phyloP scores from a whole-genome alignment of 495 filamentous ascomycete species.

The Bryoglossum gracile region DNA sequence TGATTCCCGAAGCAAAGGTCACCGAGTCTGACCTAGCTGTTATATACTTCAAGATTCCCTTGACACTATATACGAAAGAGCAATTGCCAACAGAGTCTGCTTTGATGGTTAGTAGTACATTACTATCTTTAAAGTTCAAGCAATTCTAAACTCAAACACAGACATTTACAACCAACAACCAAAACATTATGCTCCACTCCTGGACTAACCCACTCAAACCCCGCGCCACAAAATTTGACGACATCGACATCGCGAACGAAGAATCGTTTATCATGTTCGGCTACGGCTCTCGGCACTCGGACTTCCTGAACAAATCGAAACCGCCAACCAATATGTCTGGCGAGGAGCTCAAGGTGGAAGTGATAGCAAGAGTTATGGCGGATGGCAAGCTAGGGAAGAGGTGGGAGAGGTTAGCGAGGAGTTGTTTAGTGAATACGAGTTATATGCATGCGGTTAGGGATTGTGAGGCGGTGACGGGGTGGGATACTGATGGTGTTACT shows the following conservation, averaged over 20 bases:
- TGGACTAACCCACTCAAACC: conserved; percentile 12
- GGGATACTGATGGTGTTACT: conserved; percentile 15
- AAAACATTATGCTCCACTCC: conserved; percentile 19
- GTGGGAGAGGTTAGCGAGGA: conserved; percentile 10
- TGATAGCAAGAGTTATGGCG: conserved; percentile 1
- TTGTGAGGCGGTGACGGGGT: conserved; percentile 16
- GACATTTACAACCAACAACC: conserved; percentile 13
- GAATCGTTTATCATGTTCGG: conserved; percentile 25
- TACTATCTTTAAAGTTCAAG: too few relatives aligned
- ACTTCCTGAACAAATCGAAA: conserved; percentile 16
- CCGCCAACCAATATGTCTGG: conserved; percentile 14
- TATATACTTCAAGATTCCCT: conserved; percentile 25
- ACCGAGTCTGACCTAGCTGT: conserved; percentile 12
- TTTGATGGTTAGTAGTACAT: conserved; percentile 6
- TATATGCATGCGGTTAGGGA: conserved; percentile 18
- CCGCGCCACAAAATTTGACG: conserved; percentile 13
- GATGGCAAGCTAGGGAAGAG: conserved; percentile 4
- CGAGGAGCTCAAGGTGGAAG: conserved; percentile 20
- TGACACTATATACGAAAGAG: conserved; percentile 17
- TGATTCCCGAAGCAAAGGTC: conserved; percentile 28
- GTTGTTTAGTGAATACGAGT: conserved; percentile 13
- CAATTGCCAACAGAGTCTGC: conserved; percentile 11
- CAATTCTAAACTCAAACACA: too few relatives aligned
- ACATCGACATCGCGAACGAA: conserved; percentile 9
- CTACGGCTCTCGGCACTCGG: conserved; percentile 6